Evolutionary conservation across 1,284 basidiomycete genomes (phyloP).

Genomic region (Apiotrichum gamsii): DNA sequence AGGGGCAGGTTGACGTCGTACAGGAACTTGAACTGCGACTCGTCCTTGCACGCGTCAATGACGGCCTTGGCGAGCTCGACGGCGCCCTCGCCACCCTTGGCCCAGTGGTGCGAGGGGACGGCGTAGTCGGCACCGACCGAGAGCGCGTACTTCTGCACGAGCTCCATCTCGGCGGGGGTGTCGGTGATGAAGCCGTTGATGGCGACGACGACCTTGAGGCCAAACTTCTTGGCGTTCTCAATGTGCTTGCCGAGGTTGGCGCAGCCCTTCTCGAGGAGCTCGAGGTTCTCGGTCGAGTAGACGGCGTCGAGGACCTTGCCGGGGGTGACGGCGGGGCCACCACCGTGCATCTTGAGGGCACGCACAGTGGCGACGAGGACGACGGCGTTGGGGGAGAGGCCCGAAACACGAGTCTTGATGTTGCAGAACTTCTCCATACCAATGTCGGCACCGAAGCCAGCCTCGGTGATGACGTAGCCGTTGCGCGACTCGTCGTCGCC

Average conservation of each 20-base stretch:
- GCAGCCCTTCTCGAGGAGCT: constrained; percentile 84
- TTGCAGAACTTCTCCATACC: constrained; percentile 99
- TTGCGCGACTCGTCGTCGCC: constrained; percentile 74
- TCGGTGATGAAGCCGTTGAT: constrained; percentile 96
- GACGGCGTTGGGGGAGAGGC: constrained; percentile 85
- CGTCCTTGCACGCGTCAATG: constrained; percentile 73
- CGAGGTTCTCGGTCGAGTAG: constrained; percentile 90
- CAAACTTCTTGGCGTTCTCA: constrained; percentile 90
- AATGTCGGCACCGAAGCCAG: constrained; percentile 98
- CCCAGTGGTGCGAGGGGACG: constrained; percentile 95
- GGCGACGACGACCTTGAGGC: constrained; percentile 92
- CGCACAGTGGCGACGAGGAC: constrained; percentile 96
- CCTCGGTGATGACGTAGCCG: constrained; percentile 96
- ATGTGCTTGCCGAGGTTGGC: constrained; percentile 92
- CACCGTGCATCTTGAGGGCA: constrained; percentile 98
- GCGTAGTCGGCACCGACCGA: constrained; percentile 89
- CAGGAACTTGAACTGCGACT: constrained; percentile 80
- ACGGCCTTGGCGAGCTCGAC: constrained; percentile 80
- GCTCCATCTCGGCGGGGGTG: constrained; percentile 79
- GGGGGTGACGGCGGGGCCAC: constrained; percentile 93
- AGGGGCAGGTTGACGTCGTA: constrained; percentile 80
- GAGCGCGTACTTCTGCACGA: constrained; percentile 74
- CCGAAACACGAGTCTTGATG: constrained; percentile 95
- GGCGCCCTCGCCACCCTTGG: constrained; percentile 82
- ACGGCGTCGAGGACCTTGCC: constrained; percentile 91